These are phyloP conservation scores for Taiwanofungus camphoratus DNA, from an alignment of 1,284 basidiomycete genomes.

Conservation along the genomic window DNA sequence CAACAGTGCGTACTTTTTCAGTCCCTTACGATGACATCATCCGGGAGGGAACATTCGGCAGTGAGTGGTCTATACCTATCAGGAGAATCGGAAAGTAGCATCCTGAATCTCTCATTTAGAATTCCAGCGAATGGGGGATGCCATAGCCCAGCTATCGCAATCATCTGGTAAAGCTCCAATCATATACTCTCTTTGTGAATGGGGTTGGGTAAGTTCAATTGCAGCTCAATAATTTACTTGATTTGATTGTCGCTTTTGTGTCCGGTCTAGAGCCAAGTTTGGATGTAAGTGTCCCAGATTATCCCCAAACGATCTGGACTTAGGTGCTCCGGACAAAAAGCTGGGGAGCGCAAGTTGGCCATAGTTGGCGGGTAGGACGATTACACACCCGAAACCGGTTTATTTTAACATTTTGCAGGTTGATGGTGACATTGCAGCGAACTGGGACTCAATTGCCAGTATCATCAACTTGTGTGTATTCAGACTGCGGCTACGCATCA, in stretches of 20 bases:
- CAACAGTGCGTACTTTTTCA: slow-evolving; percentile 11
- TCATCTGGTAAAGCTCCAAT: slow-evolving; percentile 33
- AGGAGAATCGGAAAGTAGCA: not conserved
- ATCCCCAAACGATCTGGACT: not conserved
- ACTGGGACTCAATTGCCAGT: slow-evolving; percentile 32
- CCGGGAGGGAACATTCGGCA: slow-evolving; percentile 38
- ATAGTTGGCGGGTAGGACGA: slow-evolving; percentile 37
- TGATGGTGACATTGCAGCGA: slow-evolving; percentile 25
- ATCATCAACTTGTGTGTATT: slow-evolving; percentile 35
- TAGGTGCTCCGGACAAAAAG: slow-evolving; percentile 8
- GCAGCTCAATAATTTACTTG: not conserved
- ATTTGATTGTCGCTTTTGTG: not conserved
- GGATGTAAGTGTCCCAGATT: slow-evolving; percentile 31
- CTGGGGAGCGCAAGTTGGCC: slow-evolving; percentile 37
- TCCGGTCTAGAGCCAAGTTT: slow-evolving; percentile 36
- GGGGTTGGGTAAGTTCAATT: slow-evolving; percentile 37
- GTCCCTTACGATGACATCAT: slow-evolving; percentile 42
- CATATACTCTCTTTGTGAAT: slow-evolving; percentile 43
- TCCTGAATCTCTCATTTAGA: slow-evolving; percentile 22
- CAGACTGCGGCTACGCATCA: not conserved
- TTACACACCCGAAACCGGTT: too few species aligned
- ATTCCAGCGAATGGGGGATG: slow-evolving; percentile 41
- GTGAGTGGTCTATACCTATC: slow-evolving; percentile 25
- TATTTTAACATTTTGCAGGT: not conserved
- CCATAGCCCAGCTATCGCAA: slow-evolving; percentile 34